Base-by-base conservation (phyloP, 805 yeast genomes). In the Schizosaccharomyces cryophilus region DNA sequence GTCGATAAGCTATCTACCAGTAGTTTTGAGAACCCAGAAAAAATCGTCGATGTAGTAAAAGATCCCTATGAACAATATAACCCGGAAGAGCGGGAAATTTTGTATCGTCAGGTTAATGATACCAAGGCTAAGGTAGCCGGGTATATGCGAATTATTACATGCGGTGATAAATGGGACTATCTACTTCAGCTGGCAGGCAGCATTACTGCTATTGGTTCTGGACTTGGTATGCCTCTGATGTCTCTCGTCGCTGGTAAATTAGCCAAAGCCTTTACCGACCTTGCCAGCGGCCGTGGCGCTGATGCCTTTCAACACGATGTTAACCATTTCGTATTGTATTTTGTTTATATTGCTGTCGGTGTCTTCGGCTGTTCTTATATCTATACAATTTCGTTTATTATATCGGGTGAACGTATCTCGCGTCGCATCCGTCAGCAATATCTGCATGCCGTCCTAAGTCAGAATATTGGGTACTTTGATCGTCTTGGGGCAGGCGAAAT, bases 401-500 rank as follows among this genome's bases (percentile, higher is more conserved):
- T 70, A 54, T 67, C 71, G 7, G 77, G 77, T 29, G 77, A 74
- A 64, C 67, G 72, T 11, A 65, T 74, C 42, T 66, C 78, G 3
- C 70, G 74, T 6, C 65, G 75, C 26, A 71, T 72, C 63, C 70
- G 76, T 24, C 69, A 71, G 62, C 62, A n/a, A n/a, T 73, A 73
- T 61, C 65, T 73, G 35, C 63, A 66, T 61, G 71, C 75, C 1
- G 66, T 72, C 15, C 66, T 73, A 56, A 67, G 73, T 54, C 77
- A 73, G 62, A 73, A 73, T 59, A 69, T 73, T 51, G 77, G 73
- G 21, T 74, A 69, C 62, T 74, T 73, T 62, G 77, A 73, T 63
- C 68, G 68, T 55, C 66, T 73, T 17, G 77, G 77, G 15, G 67
- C 75, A n/a, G 77, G 77, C n/a, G 74, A n/a, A n/a, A 73, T 73